Base-by-base conservation (phyloP, 257 asterid species). In the Marsdenia floribunda region DNA sequence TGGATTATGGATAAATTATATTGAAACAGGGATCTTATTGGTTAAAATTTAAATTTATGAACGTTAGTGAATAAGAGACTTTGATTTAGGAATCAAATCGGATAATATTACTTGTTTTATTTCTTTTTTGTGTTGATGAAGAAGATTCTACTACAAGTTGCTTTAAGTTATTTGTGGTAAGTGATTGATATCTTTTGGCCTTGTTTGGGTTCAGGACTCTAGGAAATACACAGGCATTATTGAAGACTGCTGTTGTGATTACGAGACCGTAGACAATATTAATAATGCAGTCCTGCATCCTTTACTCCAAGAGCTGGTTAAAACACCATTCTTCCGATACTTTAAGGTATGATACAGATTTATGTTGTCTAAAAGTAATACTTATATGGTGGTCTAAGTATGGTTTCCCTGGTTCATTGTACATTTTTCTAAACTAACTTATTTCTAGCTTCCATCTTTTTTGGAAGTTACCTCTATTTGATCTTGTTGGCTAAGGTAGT, bases 241-340 rank as follows among this genome's bases (percentile, higher is more conserved):
- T 79, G 98, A 91, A 88, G 98, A 86, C 78, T 93, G 98, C 75
- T 93, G 98, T 83, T 93, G 98, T 84, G 98, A 93, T 86, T 93
- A 93, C 63, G 98, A 93, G 87, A 90, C 97, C 18, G 94, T 93
- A 72, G 98, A 93, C 84, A 83, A 83, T 77, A 60, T 93, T 42
- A 93, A 93, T 74, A 90, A 84, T 68, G 97, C 85, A 67, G 97
- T 89, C 37, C 77, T 93, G 75, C 86, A 93, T 84, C 96, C 98
- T 75, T 81, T 90, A 85, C 97, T 93, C 74, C 96, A 91, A 82
- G 97, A 87, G 55, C 91, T 93, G 52, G 97, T 93, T 63, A 87
- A 55, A 67, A 93, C 97, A 75, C 94, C 97, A 42, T 93, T 93
- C 82, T 93, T 93, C 77, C 88, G 98, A 77, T 93, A 93, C 82